Base-by-base conservation (phyloP, 2,329 filamentous ascomycete genomes). In the Fusarium sp. region DNA sequence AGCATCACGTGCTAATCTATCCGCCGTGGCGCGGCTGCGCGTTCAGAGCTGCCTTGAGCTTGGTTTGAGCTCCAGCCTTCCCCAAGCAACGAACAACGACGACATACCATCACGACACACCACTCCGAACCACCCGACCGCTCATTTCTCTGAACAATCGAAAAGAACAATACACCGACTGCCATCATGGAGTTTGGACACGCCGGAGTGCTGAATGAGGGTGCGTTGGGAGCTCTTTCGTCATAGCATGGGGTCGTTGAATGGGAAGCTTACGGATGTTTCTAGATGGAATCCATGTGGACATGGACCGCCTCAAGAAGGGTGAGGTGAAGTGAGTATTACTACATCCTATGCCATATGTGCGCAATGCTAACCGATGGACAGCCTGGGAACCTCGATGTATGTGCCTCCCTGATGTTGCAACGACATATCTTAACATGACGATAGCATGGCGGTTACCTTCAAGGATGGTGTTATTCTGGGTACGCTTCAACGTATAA, bases 381-480 rank as follows among this genome's bases (percentile, higher is more conserved):
- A 62, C 79, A 98, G 95, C 87, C 89, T 99, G 80, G 97, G 97
- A 87, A 99, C 97, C 73, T 98, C 97, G 66, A 98, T 99, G 95
- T 97, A 89, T 86, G 92, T 83, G 64, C 61, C 64, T 73, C 62
- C 70, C 72, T 60, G 79, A 73, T 64, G 73, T 66, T 45, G 37
- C 59, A 64, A 58, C 34, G 54, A 81, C 76, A 58, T 67, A 68
- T 63, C 63, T 77, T 80, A 76, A 82, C 74, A 41, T 70, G 60
- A 62, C 58, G 45, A 64, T 79, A 97, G 95, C 84, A 99, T 99
- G 97, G 97, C 97, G 72, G 95, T 98, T 84, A 98, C 97, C 81
- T 99, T 99, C 91, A 97, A 97, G 83, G 95, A 98, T 81, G 97
- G 97, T 73, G 97, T 99, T 69, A 98, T 99, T 85, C 90, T 99